A percentile compares a stretch with the other conserved stretches of the same genome.
phyloP scores from a whole-genome alignment of 495 filamentous ascomycete species.

The Daldinia concentrica region DNA sequence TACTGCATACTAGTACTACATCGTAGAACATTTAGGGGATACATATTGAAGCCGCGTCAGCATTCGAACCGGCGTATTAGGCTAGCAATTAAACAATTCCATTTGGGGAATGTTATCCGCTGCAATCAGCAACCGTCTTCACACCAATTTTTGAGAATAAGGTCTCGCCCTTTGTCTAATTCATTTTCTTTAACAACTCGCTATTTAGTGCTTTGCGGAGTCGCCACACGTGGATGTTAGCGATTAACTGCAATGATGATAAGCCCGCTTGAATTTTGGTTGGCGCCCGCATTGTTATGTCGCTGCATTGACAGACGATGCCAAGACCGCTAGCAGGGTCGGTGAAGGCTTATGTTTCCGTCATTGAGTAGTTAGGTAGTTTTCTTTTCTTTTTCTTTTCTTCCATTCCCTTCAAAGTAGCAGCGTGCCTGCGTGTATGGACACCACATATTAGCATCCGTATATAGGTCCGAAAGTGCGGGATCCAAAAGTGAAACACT shows the following conservation, averaged over 20 bases:
- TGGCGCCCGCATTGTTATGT: conserved; percentile 19
- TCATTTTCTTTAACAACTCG: not conserved
- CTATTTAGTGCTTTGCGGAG: not conserved
- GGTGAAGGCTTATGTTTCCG: conserved; percentile 18
- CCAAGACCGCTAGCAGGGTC: conserved; percentile 24
- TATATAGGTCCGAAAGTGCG: not conserved
- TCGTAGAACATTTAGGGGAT: conserved; percentile 5
- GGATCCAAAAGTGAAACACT: conserved; percentile 21
- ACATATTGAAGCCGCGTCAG: conserved; percentile 38
- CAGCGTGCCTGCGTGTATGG: not conserved
- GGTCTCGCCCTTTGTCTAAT: not conserved
- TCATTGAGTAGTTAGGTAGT: too few relatives aligned
- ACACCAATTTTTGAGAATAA: conserved; percentile 2
- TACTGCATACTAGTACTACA: not conserved
- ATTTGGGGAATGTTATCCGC: conserved; percentile 21
- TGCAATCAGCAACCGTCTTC: not conserved
- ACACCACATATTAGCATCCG: conserved; percentile 5
- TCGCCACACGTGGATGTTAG: not conserved
- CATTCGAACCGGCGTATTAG: not conserved
- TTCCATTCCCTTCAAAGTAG: not conserved
- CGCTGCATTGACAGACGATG: conserved; percentile 9
- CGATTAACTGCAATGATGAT: not conserved
- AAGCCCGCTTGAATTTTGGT: conserved; percentile 7
- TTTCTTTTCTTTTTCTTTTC: too few relatives aligned
- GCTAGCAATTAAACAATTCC: conserved; percentile 26